Evolutionary conservation across 139 green algal genomes (phyloP), one percentile per base, ranked within the genome.

Genomic region (Closterium sp.): DNA sequence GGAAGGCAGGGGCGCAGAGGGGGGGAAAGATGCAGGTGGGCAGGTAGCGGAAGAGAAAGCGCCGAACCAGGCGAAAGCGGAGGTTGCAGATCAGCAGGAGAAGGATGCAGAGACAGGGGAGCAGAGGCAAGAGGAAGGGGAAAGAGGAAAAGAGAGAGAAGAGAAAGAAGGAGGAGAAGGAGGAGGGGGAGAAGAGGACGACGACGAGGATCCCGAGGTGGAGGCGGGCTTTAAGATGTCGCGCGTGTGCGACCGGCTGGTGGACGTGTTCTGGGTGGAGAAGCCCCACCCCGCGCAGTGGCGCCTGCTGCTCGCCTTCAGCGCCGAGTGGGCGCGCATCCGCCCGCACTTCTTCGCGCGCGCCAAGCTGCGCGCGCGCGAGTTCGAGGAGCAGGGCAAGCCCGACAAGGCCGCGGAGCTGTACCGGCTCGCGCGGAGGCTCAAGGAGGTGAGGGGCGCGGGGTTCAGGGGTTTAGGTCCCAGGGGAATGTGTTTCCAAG

Each of bases 211-310:
- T 42, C 45, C 91, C 29, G 90, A 93, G 90, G 32, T 93, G 86
- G 90, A 93, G 90, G 45, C 29, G 85, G 90, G 90, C 11, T 93
- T 86, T 62, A 94, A 94, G 89, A 94, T 94, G 91, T 70, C 70
- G 19, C 11, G 88, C 21, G 92, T 94, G 34, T 94, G 92, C 89
- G 92, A 94, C 32, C 42, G 70, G 50, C 86, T 94, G 34, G 87
- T 94, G 30, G 92, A 93, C 42, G 89, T 94, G 5, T 94, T 94
- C 90, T 93, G 34, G 89, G 91, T 93, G 10, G 92, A 94, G 42
- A 88, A 86, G 27, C 89, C 92, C 32, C 85, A 92, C 6, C 89
- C 89, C 32, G 92, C 38, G 27, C 30, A 94, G 27, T 94, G 92
- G 92, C 62, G 89, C 24, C 84, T 91, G 89, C 89, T 94, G 27